Evolutionary conservation across 2,329 filamentous ascomycete species (phyloP), one percentile per base, ranked within the genome.

Genomic region (Aspergillus pseudoviridinutans): DNA sequence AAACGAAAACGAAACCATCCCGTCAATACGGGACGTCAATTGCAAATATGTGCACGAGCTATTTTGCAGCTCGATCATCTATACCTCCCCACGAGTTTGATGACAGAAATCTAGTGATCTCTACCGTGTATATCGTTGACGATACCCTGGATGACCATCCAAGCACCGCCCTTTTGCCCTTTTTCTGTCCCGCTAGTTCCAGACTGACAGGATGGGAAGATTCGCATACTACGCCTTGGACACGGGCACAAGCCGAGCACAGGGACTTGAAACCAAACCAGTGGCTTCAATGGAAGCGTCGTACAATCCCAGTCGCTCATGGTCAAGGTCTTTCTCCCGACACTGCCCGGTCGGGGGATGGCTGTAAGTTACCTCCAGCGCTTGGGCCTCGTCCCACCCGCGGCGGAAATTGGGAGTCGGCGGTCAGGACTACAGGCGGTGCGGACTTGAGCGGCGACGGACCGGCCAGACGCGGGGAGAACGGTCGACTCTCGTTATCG

Each of bases 401-500:
- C 17, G 56, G n/a, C 17, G 64, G 56, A 46, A 70, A 59, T 49
- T 65, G 66, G 17, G 63, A 53, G 44, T 72, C 70, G 12, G 65
- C 62, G 53, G 69, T 68, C 4, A 66, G 59, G 22, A 71, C 62
- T 7, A 67, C 65, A 4, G 71, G 67, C 46, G 70, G 68, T n/a
- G 70, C 70, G 10, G 71, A 71, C 41, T 64, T 68, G 28, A 72
- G 56, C 2, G 70, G 70, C 6, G 68, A 66, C 2, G 61, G 50
- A 3, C 53, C 59, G 27, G 64, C 54, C 7, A 62, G 51, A 12
- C 61, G 63, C 14, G 65, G 61, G 3, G 65, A 64, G 55, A 57
- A 55, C 1, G 58, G 59, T 1, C 58, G 60, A 22, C 22, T 12
- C 5, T 71, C 69, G 27, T 67, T 61, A 41, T 72, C 70, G 20